Percentiles rank a stretch among this genome's conserved stretches.
Conservation (phyloP, 208 protist species). For the Leishmania braziliensis region DNA sequence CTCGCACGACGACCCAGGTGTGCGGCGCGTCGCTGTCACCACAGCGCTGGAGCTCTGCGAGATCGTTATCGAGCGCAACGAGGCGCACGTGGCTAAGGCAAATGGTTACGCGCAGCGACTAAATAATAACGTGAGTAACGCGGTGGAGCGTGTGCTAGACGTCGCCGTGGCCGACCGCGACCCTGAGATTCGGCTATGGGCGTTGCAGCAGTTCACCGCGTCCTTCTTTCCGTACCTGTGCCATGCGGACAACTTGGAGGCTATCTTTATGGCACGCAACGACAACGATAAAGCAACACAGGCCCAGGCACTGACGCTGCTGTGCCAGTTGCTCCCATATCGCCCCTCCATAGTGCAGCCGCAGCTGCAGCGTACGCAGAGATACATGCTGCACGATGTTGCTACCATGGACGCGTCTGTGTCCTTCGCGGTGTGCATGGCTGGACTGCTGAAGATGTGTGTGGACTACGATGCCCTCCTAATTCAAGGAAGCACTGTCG, state of each 20-base stretch:
- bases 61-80: conserved; percentile 46
- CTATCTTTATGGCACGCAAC: conserved; percentile 84
- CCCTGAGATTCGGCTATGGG: conserved; percentile 64
- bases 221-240: conserved; percentile 81
- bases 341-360: conserved; percentile 71
- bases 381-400: conserved; percentile 87
- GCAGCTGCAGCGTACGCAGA: conserved; percentile 70
- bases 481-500: conserved; percentile 59
- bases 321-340: conserved; percentile 78
- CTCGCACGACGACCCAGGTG: conserved; percentile 71
- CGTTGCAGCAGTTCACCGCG: conserved; percentile 56
- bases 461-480: conserved; percentile 75
- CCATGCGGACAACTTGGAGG: conserved; percentile 76
- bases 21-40: conserved; percentile 59
- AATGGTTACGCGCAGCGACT: conserved; percentile 33
- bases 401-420: conserved; percentile 78
- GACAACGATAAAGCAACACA: conserved; percentile 62
- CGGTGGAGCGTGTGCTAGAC: conserved; percentile 81
- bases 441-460: conserved; percentile 63
- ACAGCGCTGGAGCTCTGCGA: conserved; percentile 74
- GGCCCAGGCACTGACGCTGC: conserved; percentile 65
- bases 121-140: conserved; percentile 58
- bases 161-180: conserved; percentile 81
- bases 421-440: conserved; percentile 67
- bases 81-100: neutral